phyloP scores from a whole-genome alignment of 768 basidiomycete genomes.

The Cystobasidium ongulense region DNA sequence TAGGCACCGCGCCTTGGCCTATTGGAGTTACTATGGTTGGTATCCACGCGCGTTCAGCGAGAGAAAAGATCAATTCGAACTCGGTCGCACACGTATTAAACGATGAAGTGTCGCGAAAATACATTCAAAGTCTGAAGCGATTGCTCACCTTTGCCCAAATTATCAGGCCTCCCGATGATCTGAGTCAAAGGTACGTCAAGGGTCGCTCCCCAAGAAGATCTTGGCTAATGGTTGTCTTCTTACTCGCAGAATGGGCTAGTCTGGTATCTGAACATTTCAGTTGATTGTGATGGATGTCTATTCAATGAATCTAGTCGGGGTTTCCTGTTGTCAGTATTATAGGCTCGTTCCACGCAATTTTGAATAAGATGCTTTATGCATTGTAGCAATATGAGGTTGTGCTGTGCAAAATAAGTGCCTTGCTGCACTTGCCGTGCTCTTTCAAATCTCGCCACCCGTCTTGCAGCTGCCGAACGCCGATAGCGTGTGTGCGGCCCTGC shows the following conservation, averaged over 20 bases:
- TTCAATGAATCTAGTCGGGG: no score
- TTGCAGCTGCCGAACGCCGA: no score
- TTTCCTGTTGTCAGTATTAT: neutral
- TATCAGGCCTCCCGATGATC: conserved; percentile 86
- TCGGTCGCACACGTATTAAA: conserved; percentile 97
- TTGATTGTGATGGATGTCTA: no score
- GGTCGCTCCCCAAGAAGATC: neutral
- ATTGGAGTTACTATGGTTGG: conserved; percentile 99
- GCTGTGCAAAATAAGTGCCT: no score
- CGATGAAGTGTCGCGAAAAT: conserved; percentile 97
- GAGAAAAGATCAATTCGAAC: conserved; percentile 94
- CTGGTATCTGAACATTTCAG: neutral
- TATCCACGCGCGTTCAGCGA: conserved; percentile 88
- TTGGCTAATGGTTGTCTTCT: neutral
- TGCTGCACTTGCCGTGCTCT: no score
- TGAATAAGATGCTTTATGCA: neutral
- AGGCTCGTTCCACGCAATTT: neutral
- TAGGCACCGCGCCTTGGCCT: conserved; percentile 98
- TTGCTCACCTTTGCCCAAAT: conserved; percentile 91
- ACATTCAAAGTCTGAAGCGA: conserved; percentile 92
- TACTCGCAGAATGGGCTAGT: conserved; percentile 5
- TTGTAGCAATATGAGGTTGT: no score
- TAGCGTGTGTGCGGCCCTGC: no score
- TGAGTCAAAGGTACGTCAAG: conserved; percentile 44
- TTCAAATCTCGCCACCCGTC: no score